These are phyloP conservation scores for Chaetothyriales sp. DNA, from an alignment of 2,329 filamentous ascomycete species.

Conservation along the genomic window DNA sequence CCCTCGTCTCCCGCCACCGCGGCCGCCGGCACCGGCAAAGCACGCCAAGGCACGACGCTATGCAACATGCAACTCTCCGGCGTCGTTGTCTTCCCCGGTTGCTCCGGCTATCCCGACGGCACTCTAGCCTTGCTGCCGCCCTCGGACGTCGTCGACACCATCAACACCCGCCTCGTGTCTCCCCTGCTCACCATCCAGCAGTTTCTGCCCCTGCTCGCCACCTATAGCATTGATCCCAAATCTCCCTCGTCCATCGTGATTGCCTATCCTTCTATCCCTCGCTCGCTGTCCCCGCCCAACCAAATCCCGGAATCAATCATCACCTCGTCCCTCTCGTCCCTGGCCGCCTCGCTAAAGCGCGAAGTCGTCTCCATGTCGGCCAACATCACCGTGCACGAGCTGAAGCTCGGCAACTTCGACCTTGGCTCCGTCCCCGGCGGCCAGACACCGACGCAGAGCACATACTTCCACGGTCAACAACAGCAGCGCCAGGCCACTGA, in stretches of 20 bases:
- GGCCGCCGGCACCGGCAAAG: slow-evolving; percentile 3
- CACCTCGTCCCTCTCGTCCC: slow-evolving; percentile 75
- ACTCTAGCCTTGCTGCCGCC: slow-evolving; percentile 75
- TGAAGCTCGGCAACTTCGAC: slow-evolving; percentile 87
- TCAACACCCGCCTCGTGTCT: slow-evolving; percentile 83
- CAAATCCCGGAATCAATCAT: slow-evolving; percentile 68
- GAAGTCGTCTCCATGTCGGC: slow-evolving; percentile 59
- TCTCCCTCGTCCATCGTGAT: slow-evolving; percentile 26
- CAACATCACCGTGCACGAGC: slow-evolving; percentile 63
- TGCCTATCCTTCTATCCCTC: slow-evolving; percentile 33
- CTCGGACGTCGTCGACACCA: slow-evolving; percentile 71
- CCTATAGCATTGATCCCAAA: slow-evolving; percentile 40
- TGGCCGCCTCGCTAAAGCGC: slow-evolving; percentile 63
- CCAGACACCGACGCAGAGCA: slow-evolving; percentile 33
- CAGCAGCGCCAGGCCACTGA: slow-evolving; percentile 7
- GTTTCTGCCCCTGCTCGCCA: slow-evolving; percentile 65
- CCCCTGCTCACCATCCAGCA: slow-evolving; percentile 80
- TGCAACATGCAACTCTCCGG: slow-evolving; percentile 50
- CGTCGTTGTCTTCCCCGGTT: slow-evolving; percentile 67
- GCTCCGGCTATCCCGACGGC: slow-evolving; percentile 63
- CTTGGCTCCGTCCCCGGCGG: slow-evolving; percentile 56
- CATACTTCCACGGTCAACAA: slow-evolving; percentile 1
- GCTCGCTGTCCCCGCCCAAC: slow-evolving; percentile 30
- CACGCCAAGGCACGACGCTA: slow-evolving; percentile 7
- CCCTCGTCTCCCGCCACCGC: slow-evolving; percentile 7